Evolutionary conservation across 495 filamentous ascomycete genomes (phyloP).

Genomic region (Neurospora sp.): DNA sequence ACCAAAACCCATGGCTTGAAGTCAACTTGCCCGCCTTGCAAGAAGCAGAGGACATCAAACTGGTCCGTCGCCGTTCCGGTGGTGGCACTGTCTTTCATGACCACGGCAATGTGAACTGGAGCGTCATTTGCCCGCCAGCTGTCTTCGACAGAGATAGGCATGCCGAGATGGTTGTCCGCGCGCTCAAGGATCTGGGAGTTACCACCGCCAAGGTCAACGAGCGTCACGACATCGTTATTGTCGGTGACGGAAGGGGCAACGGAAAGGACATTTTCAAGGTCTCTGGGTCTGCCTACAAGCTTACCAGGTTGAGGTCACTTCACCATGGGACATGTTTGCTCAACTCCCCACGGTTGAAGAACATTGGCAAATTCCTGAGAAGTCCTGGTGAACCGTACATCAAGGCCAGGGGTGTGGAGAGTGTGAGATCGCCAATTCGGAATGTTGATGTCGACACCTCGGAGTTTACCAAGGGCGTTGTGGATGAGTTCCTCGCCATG

Average conservation of each 20-base stretch:
- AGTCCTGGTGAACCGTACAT: slow-evolving; percentile 68
- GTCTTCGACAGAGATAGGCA: slow-evolving; percentile 76
- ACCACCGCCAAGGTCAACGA: slow-evolving; percentile 59
- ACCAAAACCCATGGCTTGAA: slow-evolving; percentile 96
- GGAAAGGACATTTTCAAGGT: slow-evolving; percentile 54
- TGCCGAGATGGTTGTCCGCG: slow-evolving; percentile 81
- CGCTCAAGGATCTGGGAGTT: slow-evolving; percentile 47
- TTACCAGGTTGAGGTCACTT: slow-evolving; percentile 64
- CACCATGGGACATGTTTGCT: slow-evolving; percentile 91
- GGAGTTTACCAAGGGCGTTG: slow-evolving; percentile 43
- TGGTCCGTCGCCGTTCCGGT: slow-evolving; percentile 76
- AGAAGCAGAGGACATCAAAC: slow-evolving; percentile 12
- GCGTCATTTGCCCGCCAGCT: slow-evolving; percentile 68
- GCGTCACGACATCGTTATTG: slow-evolving; percentile 86
- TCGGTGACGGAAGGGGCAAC: slow-evolving; percentile 18
- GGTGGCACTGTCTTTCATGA: slow-evolving; percentile 95
- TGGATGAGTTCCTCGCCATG: slow-evolving; percentile 42
- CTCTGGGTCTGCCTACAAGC: slow-evolving; percentile 87
- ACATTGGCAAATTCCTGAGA: slow-evolving; percentile 54
- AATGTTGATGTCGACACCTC: slow-evolving; percentile 53
- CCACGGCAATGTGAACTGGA: slow-evolving; percentile 84
- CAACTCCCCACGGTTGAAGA: slow-evolving; percentile 53
- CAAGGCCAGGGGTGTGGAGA: slow-evolving; percentile 80
- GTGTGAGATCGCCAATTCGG: slow-evolving; percentile 71
- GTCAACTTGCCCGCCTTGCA: slow-evolving; percentile 57